Evolutionary conservation across 2,329 filamentous ascomycete genomes (phyloP).

Genomic region (Chrysoporthe deuterocubensis): DNA sequence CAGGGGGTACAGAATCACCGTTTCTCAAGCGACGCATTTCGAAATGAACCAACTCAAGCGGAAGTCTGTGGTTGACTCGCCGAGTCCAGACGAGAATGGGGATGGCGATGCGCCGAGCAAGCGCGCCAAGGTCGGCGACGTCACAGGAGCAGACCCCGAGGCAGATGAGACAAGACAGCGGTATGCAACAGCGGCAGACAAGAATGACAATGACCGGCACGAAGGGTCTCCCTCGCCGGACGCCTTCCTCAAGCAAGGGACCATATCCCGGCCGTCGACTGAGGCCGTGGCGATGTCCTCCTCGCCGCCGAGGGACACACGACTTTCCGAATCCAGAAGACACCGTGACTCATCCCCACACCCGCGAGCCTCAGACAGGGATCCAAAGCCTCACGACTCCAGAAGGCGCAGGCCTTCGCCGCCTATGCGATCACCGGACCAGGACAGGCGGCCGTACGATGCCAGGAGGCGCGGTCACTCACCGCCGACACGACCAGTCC

Average conservation of each 20-base stretch:
- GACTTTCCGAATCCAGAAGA: conserved; percentile 3
- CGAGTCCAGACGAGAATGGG: conserved; percentile 11
- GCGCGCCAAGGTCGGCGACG: conserved; percentile 16
- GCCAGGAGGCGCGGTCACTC: conserved; percentile 3
- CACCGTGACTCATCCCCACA: conserved; percentile 1
- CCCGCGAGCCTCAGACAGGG: conserved; percentile 1
- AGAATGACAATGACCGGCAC: background rate
- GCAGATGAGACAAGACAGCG: background rate
- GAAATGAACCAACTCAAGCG: conserved; percentile 26
- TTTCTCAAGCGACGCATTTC: conserved; percentile 1
- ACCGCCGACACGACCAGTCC: background rate
- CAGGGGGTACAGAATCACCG: background rate
- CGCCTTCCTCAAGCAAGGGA: background rate
- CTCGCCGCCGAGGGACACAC: conserved; percentile 13
- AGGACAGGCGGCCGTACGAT: conserved; percentile 7
- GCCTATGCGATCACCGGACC: conserved; percentile 7
- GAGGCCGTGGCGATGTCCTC: background rate
- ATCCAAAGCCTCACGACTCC: background rate
- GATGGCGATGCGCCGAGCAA: conserved; percentile 23
- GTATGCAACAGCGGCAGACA: conserved; percentile 2
- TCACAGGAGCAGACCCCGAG: background rate
- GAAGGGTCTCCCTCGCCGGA: background rate
- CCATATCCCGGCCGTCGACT: background rate
- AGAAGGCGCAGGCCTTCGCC: conserved; percentile 15
- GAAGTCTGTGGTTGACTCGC: conserved; percentile 23